These are phyloP conservation scores for Rhodotorula sp. DNA, from an alignment of 1,284 basidiomycete genomes.

Conservation along the genomic window DNA sequence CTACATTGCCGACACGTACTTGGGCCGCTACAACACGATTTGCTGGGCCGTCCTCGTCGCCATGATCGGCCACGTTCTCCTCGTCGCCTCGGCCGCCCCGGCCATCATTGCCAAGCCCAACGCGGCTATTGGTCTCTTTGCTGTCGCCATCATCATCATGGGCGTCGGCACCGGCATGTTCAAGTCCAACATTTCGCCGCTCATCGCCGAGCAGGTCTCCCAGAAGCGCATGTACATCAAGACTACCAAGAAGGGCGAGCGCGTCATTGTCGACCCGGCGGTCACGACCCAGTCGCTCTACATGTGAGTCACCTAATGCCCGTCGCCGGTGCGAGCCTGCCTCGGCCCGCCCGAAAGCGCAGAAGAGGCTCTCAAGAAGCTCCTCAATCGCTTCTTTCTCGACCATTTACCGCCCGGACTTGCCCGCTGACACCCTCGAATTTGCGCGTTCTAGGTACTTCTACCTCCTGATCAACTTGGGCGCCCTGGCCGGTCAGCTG, in stretches of 20 bases:
- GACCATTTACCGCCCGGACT: conserved; percentile 61
- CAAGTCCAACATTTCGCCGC: conserved; percentile 56
- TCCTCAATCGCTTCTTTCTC: conserved; percentile 54
- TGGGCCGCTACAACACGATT: conserved; percentile 55
- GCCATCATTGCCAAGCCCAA: conserved; percentile 62
- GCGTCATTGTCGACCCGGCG: conserved; percentile 75
- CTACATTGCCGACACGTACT: conserved; percentile 51
- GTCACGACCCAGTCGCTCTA: conserved; percentile 61
- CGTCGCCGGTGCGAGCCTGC: conserved; percentile 64
- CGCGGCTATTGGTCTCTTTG: conserved; percentile 62
- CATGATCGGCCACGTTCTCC: conserved; percentile 61
- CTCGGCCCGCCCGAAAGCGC: conserved; percentile 48
- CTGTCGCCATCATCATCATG: conserved; percentile 66
- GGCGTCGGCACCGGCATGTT: conserved; percentile 63
- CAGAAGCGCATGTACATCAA: conserved; percentile 49
- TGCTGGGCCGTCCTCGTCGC: conserved; percentile 49
- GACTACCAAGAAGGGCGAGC: conserved; percentile 63
- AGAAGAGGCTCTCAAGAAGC: no score
- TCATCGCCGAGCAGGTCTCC: conserved; percentile 75
- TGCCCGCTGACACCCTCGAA: neutral
- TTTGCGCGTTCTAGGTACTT: neutral
- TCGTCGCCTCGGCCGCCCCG: conserved; percentile 69
- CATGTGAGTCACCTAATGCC: conserved; percentile 59
- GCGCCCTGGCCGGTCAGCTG: conserved; percentile 59
- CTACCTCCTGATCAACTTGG: conserved; percentile 59